Conservation (phyloP, 106 monocot genomes). For the Acanthochlamys bracteata region DNA sequence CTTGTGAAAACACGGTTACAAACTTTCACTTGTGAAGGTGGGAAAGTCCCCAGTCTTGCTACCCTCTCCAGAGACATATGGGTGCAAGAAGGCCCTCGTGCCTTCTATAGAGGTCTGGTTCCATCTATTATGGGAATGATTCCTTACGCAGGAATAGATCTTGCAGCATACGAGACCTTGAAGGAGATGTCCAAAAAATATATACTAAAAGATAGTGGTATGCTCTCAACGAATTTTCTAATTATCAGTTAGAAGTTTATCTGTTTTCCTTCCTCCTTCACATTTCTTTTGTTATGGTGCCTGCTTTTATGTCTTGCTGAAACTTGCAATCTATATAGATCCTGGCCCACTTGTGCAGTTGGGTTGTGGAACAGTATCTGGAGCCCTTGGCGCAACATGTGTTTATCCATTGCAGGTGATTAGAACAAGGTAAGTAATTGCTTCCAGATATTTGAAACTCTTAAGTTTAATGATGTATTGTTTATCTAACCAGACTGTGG, state of each 20-base stretch:
- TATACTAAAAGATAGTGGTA: constrained; percentile 74
- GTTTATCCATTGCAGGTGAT: constrained; percentile 98
- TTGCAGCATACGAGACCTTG: constrained; percentile 86
- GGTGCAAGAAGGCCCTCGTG: constrained; percentile 82
- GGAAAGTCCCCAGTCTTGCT: constrained; percentile 53
- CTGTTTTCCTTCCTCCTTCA: neutral
- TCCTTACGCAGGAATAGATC: constrained; percentile 97
- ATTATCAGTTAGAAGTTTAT: too few relatives aligned
- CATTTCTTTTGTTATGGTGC: neutral
- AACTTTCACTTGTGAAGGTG: constrained; percentile 41
- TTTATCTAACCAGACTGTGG: too few relatives aligned
- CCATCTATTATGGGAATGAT: constrained; percentile 88
- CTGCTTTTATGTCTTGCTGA: neutral
- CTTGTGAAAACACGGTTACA: constrained; percentile 86
- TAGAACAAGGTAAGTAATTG: constrained; percentile 64
- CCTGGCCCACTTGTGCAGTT: constrained; percentile 84
- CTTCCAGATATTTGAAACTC: too few relatives aligned
- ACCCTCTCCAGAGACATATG: constrained; percentile 67
- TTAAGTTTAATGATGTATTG: too few relatives aligned
- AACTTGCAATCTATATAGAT: constrained; percentile 27
- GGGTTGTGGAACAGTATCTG: constrained; percentile 93
- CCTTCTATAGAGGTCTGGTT: constrained; percentile 83
- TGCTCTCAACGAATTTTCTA: neutral
- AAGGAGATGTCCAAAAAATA: constrained; percentile 82
- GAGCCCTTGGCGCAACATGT: constrained; percentile 86